Conservation (phyloP, 2,329 filamentous ascomycete genomes). For the Aureobasidium sp. region DNA sequence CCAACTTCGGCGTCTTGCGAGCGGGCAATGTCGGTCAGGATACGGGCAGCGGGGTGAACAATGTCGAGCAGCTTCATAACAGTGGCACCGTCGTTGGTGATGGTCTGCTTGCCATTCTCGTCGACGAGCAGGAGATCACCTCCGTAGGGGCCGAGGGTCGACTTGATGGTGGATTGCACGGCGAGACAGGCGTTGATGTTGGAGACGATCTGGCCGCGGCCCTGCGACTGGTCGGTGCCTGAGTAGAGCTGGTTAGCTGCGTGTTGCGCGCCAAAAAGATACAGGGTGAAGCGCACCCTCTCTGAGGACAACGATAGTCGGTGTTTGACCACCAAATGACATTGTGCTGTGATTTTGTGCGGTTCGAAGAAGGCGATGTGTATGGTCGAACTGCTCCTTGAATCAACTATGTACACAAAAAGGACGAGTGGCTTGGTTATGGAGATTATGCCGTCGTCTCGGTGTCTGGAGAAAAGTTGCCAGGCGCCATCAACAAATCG, state of each 20-base stretch:
- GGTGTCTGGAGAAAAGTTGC: not conserved
- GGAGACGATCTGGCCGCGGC: conserved; percentile 90
- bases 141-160: conserved; percentile 91
- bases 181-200: conserved; percentile 98
- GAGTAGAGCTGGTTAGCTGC: conserved; percentile 11
- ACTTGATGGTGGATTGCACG: conserved; percentile 91
- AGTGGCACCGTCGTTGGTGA: conserved; percentile 97
- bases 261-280: conserved; percentile 4
- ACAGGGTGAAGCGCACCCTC: conserved; percentile 59
- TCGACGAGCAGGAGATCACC: conserved; percentile 95
- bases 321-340: conserved; percentile 96
- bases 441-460: not conserved
- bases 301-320: conserved; percentile 96
- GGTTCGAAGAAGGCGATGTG: not conserved
- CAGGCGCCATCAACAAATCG: not conserved
- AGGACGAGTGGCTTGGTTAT: not conserved
- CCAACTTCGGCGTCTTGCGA: conserved; percentile 99
- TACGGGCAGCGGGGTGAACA: conserved; percentile 91
- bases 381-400: not conserved
- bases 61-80: conserved; percentile 99
- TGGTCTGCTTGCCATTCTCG: conserved; percentile 89
- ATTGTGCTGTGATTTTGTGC: conserved; percentile 37
- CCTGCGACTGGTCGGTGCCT: conserved; percentile 97
- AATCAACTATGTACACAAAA: not conserved
- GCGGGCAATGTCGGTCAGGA: conserved; percentile 95